Evolutionary conservation across 306 rosid genomes (phyloP).

Genomic region (Pachyrhizus erosus): DNA sequence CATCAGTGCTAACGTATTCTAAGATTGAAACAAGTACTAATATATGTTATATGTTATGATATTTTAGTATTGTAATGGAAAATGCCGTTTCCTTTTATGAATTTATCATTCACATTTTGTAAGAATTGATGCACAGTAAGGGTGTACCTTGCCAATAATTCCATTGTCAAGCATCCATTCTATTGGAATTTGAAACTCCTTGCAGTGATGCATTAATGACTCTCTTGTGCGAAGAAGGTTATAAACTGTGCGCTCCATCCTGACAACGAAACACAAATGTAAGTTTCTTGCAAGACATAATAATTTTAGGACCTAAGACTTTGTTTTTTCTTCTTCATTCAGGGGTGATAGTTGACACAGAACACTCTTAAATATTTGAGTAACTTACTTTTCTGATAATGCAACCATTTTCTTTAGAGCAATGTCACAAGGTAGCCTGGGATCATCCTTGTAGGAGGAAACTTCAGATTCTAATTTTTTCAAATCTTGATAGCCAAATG

Average conservation of each 20-base stretch:
- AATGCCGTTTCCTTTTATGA: background rate
- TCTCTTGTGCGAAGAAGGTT: conserved; percentile 89
- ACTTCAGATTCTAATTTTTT: conserved; percentile 87
- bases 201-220: conserved; percentile 79
- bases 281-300: background rate
- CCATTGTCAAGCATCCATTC: conserved; percentile 99
- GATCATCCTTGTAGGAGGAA: conserved; percentile 81
- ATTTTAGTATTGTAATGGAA: background rate
- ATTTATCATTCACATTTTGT: conserved; percentile 8
- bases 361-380: background rate
- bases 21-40: background rate
- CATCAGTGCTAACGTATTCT: background rate
- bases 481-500: conserved; percentile 88
- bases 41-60: background rate
- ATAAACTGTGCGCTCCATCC: conserved; percentile 93
- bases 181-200: conserved; percentile 80
- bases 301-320: background rate
- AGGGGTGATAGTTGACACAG: background rate
- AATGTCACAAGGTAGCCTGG: conserved; percentile 74
- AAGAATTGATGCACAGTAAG: background rate
- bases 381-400: conserved; percentile 82
- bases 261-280: conserved; percentile 40
- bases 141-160: conserved; percentile 80
- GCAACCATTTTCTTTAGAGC: conserved; percentile 93
- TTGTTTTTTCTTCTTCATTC: background rate